Percentiles rank a stretch among this genome's conserved stretches.
phyloP scores from a whole-genome alignment of 1,139 yeast species.

The Kodamaea fungicola region DNA sequence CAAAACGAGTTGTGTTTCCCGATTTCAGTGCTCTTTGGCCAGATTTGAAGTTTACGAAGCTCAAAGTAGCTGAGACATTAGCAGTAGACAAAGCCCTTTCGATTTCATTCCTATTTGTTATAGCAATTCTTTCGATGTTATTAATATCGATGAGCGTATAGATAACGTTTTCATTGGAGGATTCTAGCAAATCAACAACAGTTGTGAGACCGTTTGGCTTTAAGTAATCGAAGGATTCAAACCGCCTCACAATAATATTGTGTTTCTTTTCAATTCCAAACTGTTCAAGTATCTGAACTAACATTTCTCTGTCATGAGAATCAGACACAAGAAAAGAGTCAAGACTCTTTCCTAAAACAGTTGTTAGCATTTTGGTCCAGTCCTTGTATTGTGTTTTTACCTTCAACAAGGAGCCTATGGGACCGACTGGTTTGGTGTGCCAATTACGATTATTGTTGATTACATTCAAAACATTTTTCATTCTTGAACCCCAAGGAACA shows the following conservation, averaged over 20 bases:
- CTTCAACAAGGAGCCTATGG: conserved; percentile 63
- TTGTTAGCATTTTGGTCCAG: conserved; percentile 66
- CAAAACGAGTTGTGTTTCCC: conserved; percentile 48
- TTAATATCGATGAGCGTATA: conserved; percentile 65
- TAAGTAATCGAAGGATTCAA: conserved; percentile 56
- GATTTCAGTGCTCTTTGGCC: conserved; percentile 38
- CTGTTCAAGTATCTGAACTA: conserved; percentile 43
- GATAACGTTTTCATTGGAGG: conserved; percentile 52
- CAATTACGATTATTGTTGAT: conserved; percentile 39
- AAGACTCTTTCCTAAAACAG: conserved; percentile 41
- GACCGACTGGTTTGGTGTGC: conserved; percentile 69
- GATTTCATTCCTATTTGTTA: conserved; percentile 53
- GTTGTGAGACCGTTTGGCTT: conserved; percentile 35
- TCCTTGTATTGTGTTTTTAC: conserved; percentile 52
- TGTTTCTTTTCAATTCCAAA: conserved; percentile 21
- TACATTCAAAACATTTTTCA: conserved; percentile 38
- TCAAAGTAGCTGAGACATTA: conserved; percentile 48
- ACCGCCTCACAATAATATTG: conserved; percentile 49
- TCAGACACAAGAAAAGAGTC: conserved; percentile 67
- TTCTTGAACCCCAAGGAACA: conserved; percentile 46
- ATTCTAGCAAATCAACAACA: conserved; percentile 57
- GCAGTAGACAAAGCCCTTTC: conserved; percentile 27
- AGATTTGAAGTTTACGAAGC: conserved; percentile 32
- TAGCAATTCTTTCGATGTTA: conserved; percentile 55
- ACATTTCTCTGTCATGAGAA: conserved; percentile 53